Conservation (phyloP, 495 filamentous ascomycete species). For the Penicillium cataractarum region DNA sequence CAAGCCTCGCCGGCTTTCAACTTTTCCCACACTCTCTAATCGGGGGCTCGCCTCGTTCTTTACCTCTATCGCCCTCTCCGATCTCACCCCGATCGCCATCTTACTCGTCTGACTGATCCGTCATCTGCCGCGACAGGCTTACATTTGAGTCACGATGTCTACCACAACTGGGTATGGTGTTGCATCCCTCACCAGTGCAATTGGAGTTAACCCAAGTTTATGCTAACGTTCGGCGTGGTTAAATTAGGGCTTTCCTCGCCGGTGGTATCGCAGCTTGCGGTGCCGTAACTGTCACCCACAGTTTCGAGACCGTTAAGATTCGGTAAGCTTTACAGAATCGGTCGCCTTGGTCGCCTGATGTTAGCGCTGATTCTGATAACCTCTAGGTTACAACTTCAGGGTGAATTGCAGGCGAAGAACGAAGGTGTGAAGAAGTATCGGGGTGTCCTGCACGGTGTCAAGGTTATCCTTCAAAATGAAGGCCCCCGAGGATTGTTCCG, state of each 20-base stretch:
- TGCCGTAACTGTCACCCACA: constrained; percentile 96
- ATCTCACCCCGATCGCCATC: constrained; percentile 24
- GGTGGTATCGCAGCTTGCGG: constrained; percentile 96
- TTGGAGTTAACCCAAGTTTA: background rate
- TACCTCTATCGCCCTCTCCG: constrained; percentile 22
- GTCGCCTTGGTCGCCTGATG: background rate
- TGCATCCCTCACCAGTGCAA: too few species aligned
- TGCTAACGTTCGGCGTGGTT: constrained; percentile 17
- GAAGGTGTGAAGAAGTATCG: constrained; percentile 84
- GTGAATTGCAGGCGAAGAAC: constrained; percentile 86
- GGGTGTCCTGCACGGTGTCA: constrained; percentile 90
- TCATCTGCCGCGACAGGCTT: background rate
- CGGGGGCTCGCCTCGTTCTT: background rate
- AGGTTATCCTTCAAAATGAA: constrained; percentile 90
- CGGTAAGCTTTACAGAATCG: constrained; percentile 55
- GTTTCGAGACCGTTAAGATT: constrained; percentile 99
- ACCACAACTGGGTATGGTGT: constrained; percentile 55
- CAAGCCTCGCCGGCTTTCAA: background rate
- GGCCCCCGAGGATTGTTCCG: constrained; percentile 84
- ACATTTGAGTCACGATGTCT: constrained; percentile 41
- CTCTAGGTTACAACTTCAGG: constrained; percentile 86
- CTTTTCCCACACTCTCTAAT: background rate
- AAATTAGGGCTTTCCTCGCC: constrained; percentile 74
- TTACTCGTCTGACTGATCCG: constrained; percentile 11
- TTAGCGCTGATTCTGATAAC: background rate